Evolutionary conservation across 2,329 filamentous ascomycete species (phyloP).

Genomic region (Trematosphaeria pertusa): DNA sequence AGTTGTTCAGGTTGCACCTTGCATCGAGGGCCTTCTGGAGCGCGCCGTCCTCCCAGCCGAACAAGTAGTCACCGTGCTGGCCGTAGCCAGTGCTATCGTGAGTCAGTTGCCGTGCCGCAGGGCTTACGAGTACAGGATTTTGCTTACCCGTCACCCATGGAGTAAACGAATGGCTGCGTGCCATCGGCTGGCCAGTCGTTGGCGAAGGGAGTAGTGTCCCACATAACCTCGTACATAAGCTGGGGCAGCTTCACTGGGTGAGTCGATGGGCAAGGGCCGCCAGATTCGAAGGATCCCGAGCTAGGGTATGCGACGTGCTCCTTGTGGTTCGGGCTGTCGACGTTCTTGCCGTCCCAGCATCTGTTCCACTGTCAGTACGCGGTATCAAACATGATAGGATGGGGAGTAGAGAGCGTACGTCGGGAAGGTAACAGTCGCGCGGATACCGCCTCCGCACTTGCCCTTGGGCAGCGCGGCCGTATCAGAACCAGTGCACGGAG

Average conservation of each 20-base stretch:
- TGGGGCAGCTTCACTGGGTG: slow-evolving; percentile 56
- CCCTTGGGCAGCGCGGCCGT: slow-evolving; percentile 32
- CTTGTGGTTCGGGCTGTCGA: slow-evolving; percentile 62
- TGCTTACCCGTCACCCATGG: slow-evolving; percentile 48
- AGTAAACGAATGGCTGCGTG: slow-evolving; percentile 35
- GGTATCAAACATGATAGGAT: no score
- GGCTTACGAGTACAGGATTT: no score
- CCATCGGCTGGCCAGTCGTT: slow-evolving; percentile 31
- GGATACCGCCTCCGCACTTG: slow-evolving; percentile 50
- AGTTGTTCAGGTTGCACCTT: slow-evolving; percentile 36
- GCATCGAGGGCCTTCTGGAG: slow-evolving; percentile 53
- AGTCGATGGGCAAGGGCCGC: slow-evolving; percentile 45
- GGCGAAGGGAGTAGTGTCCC: slow-evolving; percentile 48
- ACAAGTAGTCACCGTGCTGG: slow-evolving; percentile 33
- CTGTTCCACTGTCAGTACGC: slow-evolving; percentile 3
- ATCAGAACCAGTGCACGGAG: slow-evolving; percentile 45
- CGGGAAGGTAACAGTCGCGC: slow-evolving; percentile 57
- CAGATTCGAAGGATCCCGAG: slow-evolving; percentile 27
- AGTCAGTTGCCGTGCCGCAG: no score
- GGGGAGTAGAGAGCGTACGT: no score
- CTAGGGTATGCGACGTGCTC: slow-evolving; percentile 53
- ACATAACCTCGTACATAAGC: slow-evolving; percentile 56
- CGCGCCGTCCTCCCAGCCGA: slow-evolving; percentile 58
- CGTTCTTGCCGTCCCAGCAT: slow-evolving; percentile 58
- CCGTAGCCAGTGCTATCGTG: slow-evolving; percentile 30